These are phyloP conservation scores for Cicer chorassanicum DNA, from an alignment of 306 rosid species.

Conservation along the genomic window DNA sequence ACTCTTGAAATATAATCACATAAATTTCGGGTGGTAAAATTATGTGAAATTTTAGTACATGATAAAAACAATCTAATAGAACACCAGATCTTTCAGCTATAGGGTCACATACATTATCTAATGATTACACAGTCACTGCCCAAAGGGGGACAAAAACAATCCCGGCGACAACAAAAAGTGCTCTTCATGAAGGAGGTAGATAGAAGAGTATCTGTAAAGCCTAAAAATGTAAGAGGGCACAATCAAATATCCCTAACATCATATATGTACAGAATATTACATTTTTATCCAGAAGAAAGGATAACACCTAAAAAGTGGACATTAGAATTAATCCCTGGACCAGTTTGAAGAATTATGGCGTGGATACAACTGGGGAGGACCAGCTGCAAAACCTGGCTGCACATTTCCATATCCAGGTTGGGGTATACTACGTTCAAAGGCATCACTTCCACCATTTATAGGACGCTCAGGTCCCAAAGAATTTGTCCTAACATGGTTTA, in stretches of 20 bases:
- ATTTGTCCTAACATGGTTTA: conserved; percentile 52
- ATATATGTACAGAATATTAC: conserved; percentile 15
- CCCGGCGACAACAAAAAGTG: not conserved
- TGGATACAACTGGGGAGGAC: conserved; percentile 49
- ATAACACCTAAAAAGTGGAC: not conserved
- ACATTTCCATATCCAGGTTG: conserved; percentile 49
- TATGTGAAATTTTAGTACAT: not conserved
- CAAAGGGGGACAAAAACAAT: not conserved
- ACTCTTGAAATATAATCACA: too few relatives aligned
- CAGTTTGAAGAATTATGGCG: conserved; percentile 61
- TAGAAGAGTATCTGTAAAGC: not conserved
- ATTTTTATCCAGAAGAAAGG: not conserved
- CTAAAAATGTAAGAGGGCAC: conserved; percentile 4
- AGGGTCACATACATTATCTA: not conserved
- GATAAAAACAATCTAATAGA: not conserved
- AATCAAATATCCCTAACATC: not conserved
- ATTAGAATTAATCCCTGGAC: conserved; percentile 51
- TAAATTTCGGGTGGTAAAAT: too few relatives aligned
- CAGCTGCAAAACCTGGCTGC: conserved; percentile 50
- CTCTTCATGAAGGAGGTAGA: not conserved
- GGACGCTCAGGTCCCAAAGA: conserved; percentile 49
- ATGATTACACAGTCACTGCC: not conserved
- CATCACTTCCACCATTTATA: conserved; percentile 24
- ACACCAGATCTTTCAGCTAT: not conserved
- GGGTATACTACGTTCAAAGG: conserved; percentile 44